A percentile compares a stretch with the other conserved stretches of the same genome.
Evolutionary conservation across 2,329 filamentous ascomycete species (phyloP).

Genomic region (Metarhizium brunneum): DNA sequence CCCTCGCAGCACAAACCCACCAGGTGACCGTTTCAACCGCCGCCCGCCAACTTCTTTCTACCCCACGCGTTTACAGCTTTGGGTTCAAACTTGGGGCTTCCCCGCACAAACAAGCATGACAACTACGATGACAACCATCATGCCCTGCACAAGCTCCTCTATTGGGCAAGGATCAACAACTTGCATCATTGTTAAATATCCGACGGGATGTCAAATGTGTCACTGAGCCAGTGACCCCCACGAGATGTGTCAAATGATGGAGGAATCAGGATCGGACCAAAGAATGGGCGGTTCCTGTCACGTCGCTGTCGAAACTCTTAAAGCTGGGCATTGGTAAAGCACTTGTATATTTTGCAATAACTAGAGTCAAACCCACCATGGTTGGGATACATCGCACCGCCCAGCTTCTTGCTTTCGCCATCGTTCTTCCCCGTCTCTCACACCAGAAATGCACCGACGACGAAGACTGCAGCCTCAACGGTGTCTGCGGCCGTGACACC

Average conservation of each 20-base stretch:
- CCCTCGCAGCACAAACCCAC: no score
- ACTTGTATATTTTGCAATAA: not conserved
- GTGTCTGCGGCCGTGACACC: constrained; percentile 9
- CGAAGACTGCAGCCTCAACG: constrained; percentile 22
- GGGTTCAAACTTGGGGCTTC: not conserved
- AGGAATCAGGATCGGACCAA: not conserved
- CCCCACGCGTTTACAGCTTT: no score
- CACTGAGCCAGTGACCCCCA: not conserved
- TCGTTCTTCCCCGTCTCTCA: not conserved
- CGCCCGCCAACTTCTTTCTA: no score
- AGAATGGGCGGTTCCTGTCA: not conserved
- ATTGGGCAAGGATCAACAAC: not conserved
- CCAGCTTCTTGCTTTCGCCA: not conserved
- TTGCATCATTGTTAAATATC: not conserved
- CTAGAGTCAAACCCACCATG: not conserved
- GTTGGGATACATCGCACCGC: not conserved
- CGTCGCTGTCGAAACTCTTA: no score
- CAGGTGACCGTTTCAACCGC: no score
- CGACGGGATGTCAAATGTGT: not conserved
- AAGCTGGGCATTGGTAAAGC: not conserved
- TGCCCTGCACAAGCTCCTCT: not conserved
- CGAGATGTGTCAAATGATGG: not conserved
- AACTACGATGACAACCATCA: not conserved
- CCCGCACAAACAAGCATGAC: not conserved
- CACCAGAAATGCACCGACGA: not conserved